Evolutionary conservation across 139 green algal species (phyloP), one percentile per base, ranked within the genome.

Genomic region (Microglena sp.): DNA sequence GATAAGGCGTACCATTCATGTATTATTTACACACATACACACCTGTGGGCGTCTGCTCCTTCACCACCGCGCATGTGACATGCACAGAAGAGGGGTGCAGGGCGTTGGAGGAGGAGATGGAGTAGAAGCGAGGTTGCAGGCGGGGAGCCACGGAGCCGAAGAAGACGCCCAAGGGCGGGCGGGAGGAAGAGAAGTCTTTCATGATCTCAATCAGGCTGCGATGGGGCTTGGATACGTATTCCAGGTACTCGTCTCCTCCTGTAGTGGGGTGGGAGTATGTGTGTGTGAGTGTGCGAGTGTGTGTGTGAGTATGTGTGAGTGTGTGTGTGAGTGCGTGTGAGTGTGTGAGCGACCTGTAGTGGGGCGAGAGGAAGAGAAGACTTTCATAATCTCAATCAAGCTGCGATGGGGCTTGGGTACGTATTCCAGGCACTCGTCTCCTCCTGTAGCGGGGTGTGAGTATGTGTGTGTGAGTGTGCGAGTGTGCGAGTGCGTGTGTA

Each of bases 61-160:
- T 57, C 21, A 86, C 75, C 4, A 97, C 85, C 0, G 90, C 83
- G 40, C 78, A 89, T 1, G 92, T 97, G 46, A 96, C 72, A 66
- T 91, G 82, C 27, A 98, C 68, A 28, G 35, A 63, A 33, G 31
- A 45, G 0, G 87, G 83, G 67, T 88, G 74, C 35, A 55, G 33
- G 2, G 62, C 30, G 22, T 45, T 22, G 5, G 84, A 87, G 29
- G 86, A 93, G 18, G 77, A 89, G 65, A 96, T 96, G 57, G 83
- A 92, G 80, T 96, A 96, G 81, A 84, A 96, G 55, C 91, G 78
- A 8, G 85, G 83, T 58, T 91, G 86, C 69, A 99, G 73, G 45
- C 82, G 81, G 0, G 85, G 85, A 1, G 82, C 81, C 2, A 99
- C 84, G 65, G 50, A 69, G 61, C 74, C 91, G 67, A 97, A 95